Conservation (phyloP, 179 eudicot genomes). For the Pouteria campechiana region DNA sequence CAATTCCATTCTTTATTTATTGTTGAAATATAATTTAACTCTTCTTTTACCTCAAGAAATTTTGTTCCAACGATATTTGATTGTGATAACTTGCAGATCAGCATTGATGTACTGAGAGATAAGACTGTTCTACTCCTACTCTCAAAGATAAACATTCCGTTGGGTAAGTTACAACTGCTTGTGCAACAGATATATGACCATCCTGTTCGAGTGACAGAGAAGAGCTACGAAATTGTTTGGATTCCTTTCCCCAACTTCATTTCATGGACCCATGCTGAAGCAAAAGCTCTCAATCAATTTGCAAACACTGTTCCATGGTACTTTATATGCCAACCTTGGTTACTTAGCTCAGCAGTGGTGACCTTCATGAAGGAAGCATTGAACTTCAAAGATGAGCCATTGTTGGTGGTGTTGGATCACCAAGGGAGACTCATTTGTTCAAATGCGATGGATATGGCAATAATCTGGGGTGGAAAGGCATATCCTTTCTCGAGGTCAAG, state of each 20-base stretch:
- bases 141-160: slow-evolving; percentile 51
- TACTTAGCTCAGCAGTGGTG: slow-evolving; percentile 29
- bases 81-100: slow-evolving; percentile 26
- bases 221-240: slow-evolving; percentile 47
- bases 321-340: slow-evolving; percentile 50
- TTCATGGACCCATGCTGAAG: slow-evolving; percentile 34
- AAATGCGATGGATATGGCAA: slow-evolving; percentile 51
- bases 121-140: slow-evolving; percentile 52
- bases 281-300: slow-evolving; percentile 19
- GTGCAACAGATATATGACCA: slow-evolving; percentile 39
- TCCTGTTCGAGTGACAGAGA: slow-evolving; percentile 12
- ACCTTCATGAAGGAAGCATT: slow-evolving; percentile 38
- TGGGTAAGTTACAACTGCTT: slow-evolving; percentile 33
- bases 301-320: slow-evolving; percentile 63
- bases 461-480: slow-evolving; percentile 61
- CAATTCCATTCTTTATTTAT: too few species aligned
- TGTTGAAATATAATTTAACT: too few species aligned
- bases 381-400: slow-evolving; percentile 32
- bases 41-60: too few species aligned
- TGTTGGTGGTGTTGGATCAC: slow-evolving; percentile 53
- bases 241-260: slow-evolving; percentile 32
- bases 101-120: slow-evolving; percentile 32
- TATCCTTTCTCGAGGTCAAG: slow-evolving; percentile 50
- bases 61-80: not conserved
- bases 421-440: slow-evolving; percentile 31